These are phyloP conservation scores for Cinnamomum chago DNA, from an alignment of 164 flowering plant genomes.

Conservation along the genomic window DNA sequence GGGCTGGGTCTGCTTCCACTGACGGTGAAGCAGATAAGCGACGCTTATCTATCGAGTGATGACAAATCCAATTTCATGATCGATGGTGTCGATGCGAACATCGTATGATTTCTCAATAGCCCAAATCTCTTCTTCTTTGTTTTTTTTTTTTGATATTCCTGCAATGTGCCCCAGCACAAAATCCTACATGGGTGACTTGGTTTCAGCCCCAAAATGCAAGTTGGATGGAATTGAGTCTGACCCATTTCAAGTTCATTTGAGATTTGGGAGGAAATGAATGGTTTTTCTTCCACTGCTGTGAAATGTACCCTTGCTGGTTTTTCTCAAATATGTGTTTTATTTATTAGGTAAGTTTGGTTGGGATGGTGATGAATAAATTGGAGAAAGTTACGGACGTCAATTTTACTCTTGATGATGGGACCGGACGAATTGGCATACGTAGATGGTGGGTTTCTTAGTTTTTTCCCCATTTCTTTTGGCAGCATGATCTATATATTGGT, in stretches of 20 bases:
- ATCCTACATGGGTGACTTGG: too few relatives aligned
- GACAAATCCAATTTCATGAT: slow-evolving; percentile 57
- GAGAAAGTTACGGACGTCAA: slow-evolving; percentile 66
- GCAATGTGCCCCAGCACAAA: neutral
- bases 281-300: too few relatives aligned
- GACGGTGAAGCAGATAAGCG: slow-evolving; percentile 78
- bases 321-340: neutral
- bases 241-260: neutral
- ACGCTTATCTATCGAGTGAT: slow-evolving; percentile 38
- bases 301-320: too few relatives aligned
- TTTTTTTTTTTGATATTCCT: neutral
- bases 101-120: slow-evolving; percentile 30
- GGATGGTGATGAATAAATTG: slow-evolving; percentile 50
- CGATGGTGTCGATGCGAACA: slow-evolving; percentile 71
- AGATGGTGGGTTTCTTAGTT: slow-evolving; percentile 48
- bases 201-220: neutral
- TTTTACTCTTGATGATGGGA: slow-evolving; percentile 84
- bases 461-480: neutral
- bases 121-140: neutral
- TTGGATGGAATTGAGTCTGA: neutral
- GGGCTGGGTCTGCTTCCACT: slow-evolving; percentile 60
- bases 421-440: slow-evolving; percentile 67
- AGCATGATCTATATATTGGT: neutral
- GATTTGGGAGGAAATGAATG: neutral
- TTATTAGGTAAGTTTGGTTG: slow-evolving; percentile 66